Evolutionary conservation across 2,329 filamentous ascomycete species (phyloP), one percentile per base, ranked within the genome.

Genomic region (Orbilia ellipsospora): DNA sequence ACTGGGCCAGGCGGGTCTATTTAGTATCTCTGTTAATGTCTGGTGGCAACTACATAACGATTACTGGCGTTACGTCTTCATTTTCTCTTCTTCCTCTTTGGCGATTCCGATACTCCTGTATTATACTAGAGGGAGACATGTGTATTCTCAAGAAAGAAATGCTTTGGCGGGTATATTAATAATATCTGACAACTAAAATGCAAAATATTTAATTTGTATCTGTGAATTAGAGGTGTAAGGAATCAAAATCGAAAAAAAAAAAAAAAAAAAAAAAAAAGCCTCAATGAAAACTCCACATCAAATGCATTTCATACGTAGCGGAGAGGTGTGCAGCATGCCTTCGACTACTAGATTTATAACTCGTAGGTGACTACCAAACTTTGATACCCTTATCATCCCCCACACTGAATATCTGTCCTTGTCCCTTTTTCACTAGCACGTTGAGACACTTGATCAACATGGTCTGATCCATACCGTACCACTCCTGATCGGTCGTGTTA

Each of bases 371-470:
- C 72, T 75, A 75, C 82, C 98, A 98, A 84, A 99, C 98, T 84
- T 99, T 99, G 78, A 98, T 93, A 80, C 95, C 95, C 80, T 92
- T 89, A 75, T 92, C 91, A 80, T 94, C 93, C 64, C 89, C 88
- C 40, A 78, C 74, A 13, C 94, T 94, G 84, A 99, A 98, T 26
- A 98, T 89, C 83, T 98, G 94, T 13, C 94, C 94, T 83, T 92
- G 96, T 79, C 93, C 93, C 77, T 90, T 88, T 86, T 96, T 97
- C 42, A 96, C 94, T 57, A 97, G 86, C 59, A 95, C 86, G 74
- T 88, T 87, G 57, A 99, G 85, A 44, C 92, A 90, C 82, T 90
- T 93, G 78, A 91, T 87, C 80, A 99, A 86, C 77, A 97, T 82
- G 23, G 93, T 92, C 54, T 87, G 85, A 81, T 98, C 94, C 85